phyloP scores from a whole-genome alignment of 495 filamentous ascomycete species.

The Tuber umbilicatum region DNA sequence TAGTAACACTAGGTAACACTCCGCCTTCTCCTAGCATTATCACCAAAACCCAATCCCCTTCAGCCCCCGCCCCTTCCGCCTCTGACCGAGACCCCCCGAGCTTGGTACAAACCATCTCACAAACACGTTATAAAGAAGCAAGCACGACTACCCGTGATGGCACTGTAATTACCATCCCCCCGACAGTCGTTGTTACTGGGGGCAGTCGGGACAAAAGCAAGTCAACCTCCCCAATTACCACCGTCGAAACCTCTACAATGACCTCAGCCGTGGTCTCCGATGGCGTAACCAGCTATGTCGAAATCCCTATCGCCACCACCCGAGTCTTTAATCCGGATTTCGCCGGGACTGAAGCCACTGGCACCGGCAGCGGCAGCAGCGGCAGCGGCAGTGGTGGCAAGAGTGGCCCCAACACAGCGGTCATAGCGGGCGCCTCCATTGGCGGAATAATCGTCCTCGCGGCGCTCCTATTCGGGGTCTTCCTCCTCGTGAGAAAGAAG shows the following conservation, averaged over 20 bases:
- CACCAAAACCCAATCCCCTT: neutral
- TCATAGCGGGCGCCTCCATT: neutral
- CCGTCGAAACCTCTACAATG: neutral
- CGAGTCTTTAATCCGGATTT: neutral
- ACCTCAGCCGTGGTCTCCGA: neutral
- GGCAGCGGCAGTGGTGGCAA: neutral
- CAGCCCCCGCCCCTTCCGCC: neutral
- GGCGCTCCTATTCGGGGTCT: neutral
- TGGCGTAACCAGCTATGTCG: neutral
- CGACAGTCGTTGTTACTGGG: neutral
- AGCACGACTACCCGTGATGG: neutral
- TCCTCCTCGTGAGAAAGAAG: neutral
- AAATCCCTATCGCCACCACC: neutral
- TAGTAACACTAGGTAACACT: neutral
- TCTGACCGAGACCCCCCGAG: neutral
- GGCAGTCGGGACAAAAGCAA: neutral
- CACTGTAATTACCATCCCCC: neutral
- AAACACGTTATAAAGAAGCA: neutral
- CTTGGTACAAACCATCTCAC: conserved; percentile 1
- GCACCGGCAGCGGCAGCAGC: no score
- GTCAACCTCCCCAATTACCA: neutral
- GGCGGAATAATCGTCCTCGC: neutral
- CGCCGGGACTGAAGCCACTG: neutral
- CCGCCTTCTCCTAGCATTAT: neutral
- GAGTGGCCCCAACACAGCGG: neutral